Evolutionary conservation across 148 eudicot species (phyloP), one percentile per base, ranked within the genome.

Genomic region (Fallopia convolvulus): DNA sequence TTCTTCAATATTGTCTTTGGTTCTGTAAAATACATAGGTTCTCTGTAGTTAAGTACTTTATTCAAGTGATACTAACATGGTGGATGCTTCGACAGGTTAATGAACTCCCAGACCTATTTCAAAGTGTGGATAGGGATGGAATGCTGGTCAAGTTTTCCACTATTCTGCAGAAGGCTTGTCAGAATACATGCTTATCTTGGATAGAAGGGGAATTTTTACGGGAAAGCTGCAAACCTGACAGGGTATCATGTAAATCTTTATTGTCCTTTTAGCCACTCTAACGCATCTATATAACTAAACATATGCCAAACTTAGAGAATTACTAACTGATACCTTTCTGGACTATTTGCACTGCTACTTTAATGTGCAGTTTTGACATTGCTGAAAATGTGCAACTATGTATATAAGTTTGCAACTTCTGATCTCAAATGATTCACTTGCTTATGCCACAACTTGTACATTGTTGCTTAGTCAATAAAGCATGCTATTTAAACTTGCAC

Each of bases 141-240:
- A 84, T 87, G 82, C 79, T 84, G 78, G 76, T 50, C 48, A 80
- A 75, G 74, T 83, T 91, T 81, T 82, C 83, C 75, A 58, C 82
- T 48, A 81, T 82, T 55, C 44, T 89, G 70, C 86, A 83, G 84
- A 92, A 82, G 56, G 82, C 87, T 72, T 89, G 88, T 80, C 85
- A 83, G 83, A 84, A 90, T 83, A 79, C 89, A 70, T 87, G 87
- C 84, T 63, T 83, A 77, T 82, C 84, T 73, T 95, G 99, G 99
- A 85, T 95, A 83, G 91, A 85, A 79, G 86, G 87, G 82, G 97
- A 95, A 82, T 85, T 89, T 79, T 70, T 75, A 70, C 76, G 83
- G 47, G 82, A 84, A 83, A 80, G 84, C 72, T 77, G 84, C 61
- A 86, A 74, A 78, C 75, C 84, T 76, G 85, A 92, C 77, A 86